phyloP scores from a whole-genome alignment of 2,329 filamentous ascomycete species.

The Helotiales sp. region DNA sequence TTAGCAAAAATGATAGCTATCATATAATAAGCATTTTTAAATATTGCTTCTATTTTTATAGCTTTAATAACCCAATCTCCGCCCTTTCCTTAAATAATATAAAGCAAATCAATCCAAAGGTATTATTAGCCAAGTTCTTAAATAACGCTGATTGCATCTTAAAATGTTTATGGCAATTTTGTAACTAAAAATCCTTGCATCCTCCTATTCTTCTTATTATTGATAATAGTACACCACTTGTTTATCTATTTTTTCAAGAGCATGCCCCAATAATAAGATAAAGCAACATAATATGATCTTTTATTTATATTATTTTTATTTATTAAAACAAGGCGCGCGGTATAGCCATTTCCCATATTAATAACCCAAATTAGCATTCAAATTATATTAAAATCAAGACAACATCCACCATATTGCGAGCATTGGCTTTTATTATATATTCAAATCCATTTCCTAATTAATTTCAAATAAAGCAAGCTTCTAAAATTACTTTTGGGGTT shows the following conservation, averaged over 20 bases:
- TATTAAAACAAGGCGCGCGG: background rate
- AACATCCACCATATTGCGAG: background rate
- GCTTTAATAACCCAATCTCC: background rate
- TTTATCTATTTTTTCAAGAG: no score
- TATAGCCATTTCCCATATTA: background rate
- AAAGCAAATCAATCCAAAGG: background rate
- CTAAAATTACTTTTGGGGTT: background rate
- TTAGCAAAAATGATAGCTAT: slow-evolving; percentile 4
- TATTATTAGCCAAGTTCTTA: background rate
- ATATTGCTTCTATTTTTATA: background rate
- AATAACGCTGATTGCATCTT: background rate
- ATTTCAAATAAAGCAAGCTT: no score
- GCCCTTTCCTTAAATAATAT: background rate
- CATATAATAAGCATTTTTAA: slow-evolving; percentile 7
- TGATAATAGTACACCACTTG: no score
- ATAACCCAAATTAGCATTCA: background rate
- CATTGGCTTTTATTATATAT: background rate
- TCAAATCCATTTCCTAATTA: no score
- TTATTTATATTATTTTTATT: background rate
- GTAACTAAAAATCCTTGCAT: background rate
- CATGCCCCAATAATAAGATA: no score
- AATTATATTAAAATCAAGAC: background rate
- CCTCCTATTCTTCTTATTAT: no score
- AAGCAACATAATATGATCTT: no score
- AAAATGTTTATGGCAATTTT: background rate